Base-by-base conservation (phyloP, 768 basidiomycete genomes). In the Termitomyces sp. region DNA sequence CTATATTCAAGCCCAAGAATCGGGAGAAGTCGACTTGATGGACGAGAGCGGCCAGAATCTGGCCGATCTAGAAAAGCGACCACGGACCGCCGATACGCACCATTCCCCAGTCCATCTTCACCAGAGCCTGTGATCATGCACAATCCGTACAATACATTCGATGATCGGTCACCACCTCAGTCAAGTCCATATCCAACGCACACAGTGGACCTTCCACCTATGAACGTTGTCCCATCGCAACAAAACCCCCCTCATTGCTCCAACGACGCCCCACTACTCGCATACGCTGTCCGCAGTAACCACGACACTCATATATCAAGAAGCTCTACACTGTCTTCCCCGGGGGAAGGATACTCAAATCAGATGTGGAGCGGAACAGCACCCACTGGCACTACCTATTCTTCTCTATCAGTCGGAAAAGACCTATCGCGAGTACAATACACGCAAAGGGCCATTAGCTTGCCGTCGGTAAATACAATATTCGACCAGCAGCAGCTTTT, bases 1-100 rank as follows among this genome's bases (percentile, higher is more conserved):
- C 68, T 83, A 45, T 90, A 89, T 71, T 82, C 80, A 61, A 89
- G 85, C 66, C 84, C 84, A 16, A 76, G 83, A 46, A 70, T 82
- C 12, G 75, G 71, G 58, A 86, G 84, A 63, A 76, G 69, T 15
- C 75, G 75, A 29, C 64, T 64, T 51, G 80, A 77, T 60, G 63
- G 66, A 2, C 78, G 82, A 41, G 75, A 66, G 18, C 80, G 78
- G 62, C 62, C 66, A 3, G 78, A 83, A 33, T 12, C 54, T 40
- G n/a, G 43, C 35, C 50, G 35, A 29, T 3, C 54, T 32, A 56
- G 48, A 22, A 56, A 36, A 31, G 25, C 49, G 3, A 31, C 15
- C 5, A 7, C 35, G 2, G 54, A 51, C 22, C 54, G 43, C 35
- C 50, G 49, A 18, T 56, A 44, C 16, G 54, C 54, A 11, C 49